Evolutionary conservation across 768 basidiomycete species (phyloP), one percentile per base, ranked within the genome.

Genomic region (Phallus indusiatus): DNA sequence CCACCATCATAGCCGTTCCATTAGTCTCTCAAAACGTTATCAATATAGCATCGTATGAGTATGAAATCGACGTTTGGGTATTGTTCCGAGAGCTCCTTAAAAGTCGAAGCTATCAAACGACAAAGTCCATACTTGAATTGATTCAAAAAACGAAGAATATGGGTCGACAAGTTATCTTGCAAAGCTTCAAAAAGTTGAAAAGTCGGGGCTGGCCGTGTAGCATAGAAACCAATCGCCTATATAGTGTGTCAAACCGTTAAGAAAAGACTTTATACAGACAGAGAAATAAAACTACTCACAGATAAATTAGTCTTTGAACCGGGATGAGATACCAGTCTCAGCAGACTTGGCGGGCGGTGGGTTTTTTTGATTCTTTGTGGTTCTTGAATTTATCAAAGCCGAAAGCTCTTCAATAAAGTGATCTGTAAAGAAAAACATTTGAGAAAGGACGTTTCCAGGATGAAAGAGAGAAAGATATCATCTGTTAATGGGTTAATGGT

Each of bases 161-260:
- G 28, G 17, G 52, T 10, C 55, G 46, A 59, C 10, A 21, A 56
- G 24, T 53, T 50, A 48, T 51, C 24, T 14, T 53, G 33, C 11
- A 7, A 49, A 28, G n/a, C 20, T 14, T n/a, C 42, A n/a, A n/a
- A n/a, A n/a, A n/a, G n/a, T n/a, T n/a, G n/a, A 42, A 61, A 35
- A 36, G 22, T 33, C 50, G 18, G 33, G 35, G 64, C 72, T 63
- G 63, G 88, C 90, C 90, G 91, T 61, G 84, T 80, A 57, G 90
- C 90, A 69, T 90, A 87, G 67, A 92, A 92, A 71, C 91, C 90
- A 61, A 92, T 88, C 60, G 91, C 84, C 88, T 89, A 52, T 42
- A 56, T 33, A 33, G 20, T n/a, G n/a, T 46, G 51, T 47, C 47
- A 42, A 62, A 48, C 36, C 35, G 22, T 35, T 50, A 62, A 53